Percentiles rank a stretch among this genome's conserved stretches.
phyloP scores from a whole-genome alignment of 495 filamentous ascomycete species.

The Penicillium simplicissimum region DNA sequence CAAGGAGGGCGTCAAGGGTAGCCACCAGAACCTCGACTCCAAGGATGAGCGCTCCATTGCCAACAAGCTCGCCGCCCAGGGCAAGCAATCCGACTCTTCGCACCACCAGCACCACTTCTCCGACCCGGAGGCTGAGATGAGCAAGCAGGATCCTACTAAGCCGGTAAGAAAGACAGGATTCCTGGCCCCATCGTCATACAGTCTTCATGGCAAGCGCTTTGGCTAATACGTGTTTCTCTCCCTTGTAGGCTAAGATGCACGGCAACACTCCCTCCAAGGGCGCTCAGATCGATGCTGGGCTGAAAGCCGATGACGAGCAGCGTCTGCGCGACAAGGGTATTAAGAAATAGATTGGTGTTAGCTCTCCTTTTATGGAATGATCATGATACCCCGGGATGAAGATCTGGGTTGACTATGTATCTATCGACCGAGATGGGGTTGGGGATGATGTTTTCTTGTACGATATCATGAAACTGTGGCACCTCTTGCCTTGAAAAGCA shows the following conservation, averaged over 20 bases:
- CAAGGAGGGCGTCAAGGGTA: constrained; percentile 65
- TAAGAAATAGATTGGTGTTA: constrained; percentile 33
- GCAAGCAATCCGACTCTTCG: constrained; percentile 37
- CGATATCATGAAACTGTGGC: constrained; percentile 21
- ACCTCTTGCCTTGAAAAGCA: constrained; percentile 5
- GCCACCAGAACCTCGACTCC: constrained; percentile 69
- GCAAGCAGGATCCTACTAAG: constrained; percentile 64
- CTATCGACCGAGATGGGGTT: constrained; percentile 1
- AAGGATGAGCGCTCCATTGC: constrained; percentile 82
- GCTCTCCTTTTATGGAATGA: constrained; percentile 19
- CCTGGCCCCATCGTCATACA: neutral
- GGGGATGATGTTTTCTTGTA: constrained; percentile 19
- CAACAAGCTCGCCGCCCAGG: constrained; percentile 68
- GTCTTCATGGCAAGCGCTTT: neutral
- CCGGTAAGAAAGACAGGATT: constrained; percentile 53
- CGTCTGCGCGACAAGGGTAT: constrained; percentile 61
- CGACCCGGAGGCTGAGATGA: constrained; percentile 55
- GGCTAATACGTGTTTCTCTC: constrained; percentile 1
- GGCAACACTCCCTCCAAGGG: constrained; percentile 72
- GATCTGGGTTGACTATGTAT: neutral
- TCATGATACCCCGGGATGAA: neutral
- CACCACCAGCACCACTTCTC: constrained; percentile 41
- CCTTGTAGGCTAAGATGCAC: constrained; percentile 61
- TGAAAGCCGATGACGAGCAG: constrained; percentile 70
- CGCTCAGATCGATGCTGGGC: constrained; percentile 68